Evolutionary conservation across 1,139 yeast species (phyloP).

Genomic region (Sugiyamaella castrensis): DNA sequence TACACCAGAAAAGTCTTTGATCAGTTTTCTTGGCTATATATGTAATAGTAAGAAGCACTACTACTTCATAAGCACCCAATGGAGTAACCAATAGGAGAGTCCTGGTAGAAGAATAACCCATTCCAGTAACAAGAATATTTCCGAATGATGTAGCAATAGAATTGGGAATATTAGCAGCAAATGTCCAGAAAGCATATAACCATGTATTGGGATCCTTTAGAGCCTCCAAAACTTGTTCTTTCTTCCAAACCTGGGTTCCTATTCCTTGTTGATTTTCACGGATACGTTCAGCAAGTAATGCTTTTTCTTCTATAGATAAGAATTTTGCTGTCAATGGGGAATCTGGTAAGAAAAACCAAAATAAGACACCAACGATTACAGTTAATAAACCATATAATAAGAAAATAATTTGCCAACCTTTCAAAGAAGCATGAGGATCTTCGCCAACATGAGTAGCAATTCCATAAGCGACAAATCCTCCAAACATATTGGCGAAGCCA

Average conservation of each 20-base stretch:
- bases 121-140: conserved; percentile 28
- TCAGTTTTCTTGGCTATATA: conserved; percentile 25
- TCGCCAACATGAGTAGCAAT: conserved; percentile 44
- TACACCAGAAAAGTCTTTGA: conserved; percentile 41
- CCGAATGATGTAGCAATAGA: conserved; percentile 44
- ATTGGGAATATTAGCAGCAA: conserved; percentile 46
- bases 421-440: conserved; percentile 22
- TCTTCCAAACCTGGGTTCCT: conserved; percentile 51
- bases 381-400: conserved; percentile 32
- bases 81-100: conserved; percentile 30
- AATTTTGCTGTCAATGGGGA: conserved; percentile 56
- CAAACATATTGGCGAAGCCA: conserved; percentile 40
- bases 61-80: conserved; percentile 28
- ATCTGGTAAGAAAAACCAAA: conserved; percentile 50
- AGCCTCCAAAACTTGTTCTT: conserved; percentile 44
- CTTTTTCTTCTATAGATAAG: conserved; percentile 49
- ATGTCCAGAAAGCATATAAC: conserved; percentile 43
- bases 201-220: conserved; percentile 46
- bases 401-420: conserved; percentile 56
- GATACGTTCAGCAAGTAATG: conserved; percentile 52
- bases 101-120: conserved; percentile 28
- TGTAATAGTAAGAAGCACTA: conserved; percentile 22
- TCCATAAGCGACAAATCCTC: conserved; percentile 36
- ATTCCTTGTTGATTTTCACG: conserved; percentile 48
- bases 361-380: conserved; percentile 46